Base-by-base conservation (phyloP, 805 yeast genomes). In the Candida multigemmis region DNA sequence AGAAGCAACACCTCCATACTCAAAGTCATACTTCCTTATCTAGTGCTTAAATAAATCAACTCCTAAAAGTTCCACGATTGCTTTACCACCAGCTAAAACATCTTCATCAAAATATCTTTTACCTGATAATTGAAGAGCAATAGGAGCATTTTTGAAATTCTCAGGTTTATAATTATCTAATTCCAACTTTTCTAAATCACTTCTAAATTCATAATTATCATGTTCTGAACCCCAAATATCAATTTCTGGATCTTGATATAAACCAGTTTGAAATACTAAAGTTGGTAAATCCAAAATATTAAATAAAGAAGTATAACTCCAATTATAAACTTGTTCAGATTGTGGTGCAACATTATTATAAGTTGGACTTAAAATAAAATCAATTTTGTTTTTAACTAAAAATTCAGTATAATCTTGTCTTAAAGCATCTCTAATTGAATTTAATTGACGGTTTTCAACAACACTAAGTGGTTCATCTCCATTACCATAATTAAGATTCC, bases 221-320 rank as follows among this genome's bases (percentile, higher is more conserved):
- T 46, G 53, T 12, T 42, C 35, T 19, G 40, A 48, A 23, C 60
- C 73, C 56, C 69, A 66, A 21, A 50, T 38, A 46, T 77, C 86
- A 21, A 65, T 34, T 5, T 35, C 33, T 16, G 76, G 71, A 46
- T 77, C 82, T 43, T 66, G 80, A 37, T 48, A 56, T 37, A 75
- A 51, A 7, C 81, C 74, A 4, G 83, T 67, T 41, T 80, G 85
- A 53, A 73, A 59, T 2, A 66, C 62, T 34, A 77, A 69, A 21
- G 76, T 71, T 22, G 93, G 86, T 43, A 72, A 62, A 49, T 82
- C 93, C 36, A 79, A 50, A 32, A 80, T 45, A 53, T 81, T 81
- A 71, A 74, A 82, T 35, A 78, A 62, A 2, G 85, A 56, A 5
- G 89, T 79, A 60, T 82, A 82, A 3, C 87, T 80, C 87, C 91